Base-by-base conservation (phyloP, 192 early-diverging fungal genomes). In the Coemansia sp. region DNA sequence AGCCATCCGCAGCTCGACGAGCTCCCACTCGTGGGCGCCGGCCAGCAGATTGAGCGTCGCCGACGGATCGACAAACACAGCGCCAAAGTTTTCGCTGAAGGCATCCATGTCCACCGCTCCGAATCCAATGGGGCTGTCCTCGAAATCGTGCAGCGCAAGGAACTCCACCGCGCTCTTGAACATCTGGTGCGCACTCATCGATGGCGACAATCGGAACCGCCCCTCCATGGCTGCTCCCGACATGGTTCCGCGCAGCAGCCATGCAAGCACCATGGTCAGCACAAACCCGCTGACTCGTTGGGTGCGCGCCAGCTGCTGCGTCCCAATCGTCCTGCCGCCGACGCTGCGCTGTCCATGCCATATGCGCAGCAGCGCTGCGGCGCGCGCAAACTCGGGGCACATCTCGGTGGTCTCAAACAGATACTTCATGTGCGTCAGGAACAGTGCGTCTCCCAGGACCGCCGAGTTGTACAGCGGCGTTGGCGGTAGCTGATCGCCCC, bases 381-480 rank as follows among this genome's bases (percentile, higher is more conserved):
- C 92, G 34, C 94, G 90, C n/a, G 80, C 75, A 65, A 99, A 94
- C 15, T 86, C 89, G 14, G 85, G 58, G 52, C 89, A 91, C 42
- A 65, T 74, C 55, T 91, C 87, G 40, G 78, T 70, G 20, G 93
- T 89, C 59, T 87, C 83, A 58, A 92, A 88, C 28, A 98, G 72
- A 40, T 86, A 87, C 54, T 87, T 85, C 76, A 96, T 80, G 77
- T 94, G 90, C 20, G 86, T 67, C 11, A 90, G 82, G 44, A 88
- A 81, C 59, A 84, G 65, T 17, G 87, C 88, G 58, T 99, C 97
- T 58, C 81, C 74, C 52, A 94, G 76, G 31, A 99, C 59, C 6
- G 88, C 83, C 2, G 90, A 84, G 73, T 96, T 98, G 84, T 97
- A 97, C 54, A 87, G 90, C 27, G 95, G 92, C 19, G 96, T 98